Conservation (phyloP, 148 eudicot genomes). For the Silene uniflora region DNA sequence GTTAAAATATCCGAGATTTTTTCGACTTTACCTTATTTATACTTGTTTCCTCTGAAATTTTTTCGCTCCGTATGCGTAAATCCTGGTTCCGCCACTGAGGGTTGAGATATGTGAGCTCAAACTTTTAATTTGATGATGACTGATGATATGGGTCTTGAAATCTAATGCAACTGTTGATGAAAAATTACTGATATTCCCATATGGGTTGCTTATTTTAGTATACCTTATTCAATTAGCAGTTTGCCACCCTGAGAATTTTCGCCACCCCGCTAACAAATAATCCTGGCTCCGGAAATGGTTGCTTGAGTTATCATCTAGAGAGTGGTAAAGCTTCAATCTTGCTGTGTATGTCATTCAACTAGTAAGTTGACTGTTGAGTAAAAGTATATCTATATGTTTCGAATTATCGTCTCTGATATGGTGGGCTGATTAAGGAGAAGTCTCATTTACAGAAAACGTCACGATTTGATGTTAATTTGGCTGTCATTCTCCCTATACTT, state of each 20-base stretch:
- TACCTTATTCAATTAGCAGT: too few species aligned
- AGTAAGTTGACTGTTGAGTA: too few species aligned
- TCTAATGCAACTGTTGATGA: constrained; percentile 6
- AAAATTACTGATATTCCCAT: not conserved
- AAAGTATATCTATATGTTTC: not conserved
- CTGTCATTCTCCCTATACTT: not conserved
- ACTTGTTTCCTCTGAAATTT: too few species aligned
- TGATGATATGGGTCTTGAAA: not conserved
- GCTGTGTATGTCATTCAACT: too few species aligned
- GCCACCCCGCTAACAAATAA: too few species aligned
- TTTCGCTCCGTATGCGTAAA: too few species aligned
- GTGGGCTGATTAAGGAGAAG: too few species aligned
- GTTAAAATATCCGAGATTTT: too few species aligned
- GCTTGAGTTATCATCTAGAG: not conserved
- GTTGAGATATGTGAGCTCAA: not conserved
- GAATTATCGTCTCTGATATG: too few species aligned
- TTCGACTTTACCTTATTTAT: too few species aligned
- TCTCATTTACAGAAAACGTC: not conserved
- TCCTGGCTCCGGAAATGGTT: too few species aligned
- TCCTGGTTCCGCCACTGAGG: not conserved
- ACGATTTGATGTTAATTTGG: not conserved
- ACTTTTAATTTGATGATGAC: not conserved
- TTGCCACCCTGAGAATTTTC: too few species aligned
- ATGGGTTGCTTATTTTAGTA: not conserved
- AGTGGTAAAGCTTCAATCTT: constrained; percentile 4